Evolutionary conservation across 78 protist genomes (phyloP).

Genomic region (Planoprotostelium fungivorum): DNA sequence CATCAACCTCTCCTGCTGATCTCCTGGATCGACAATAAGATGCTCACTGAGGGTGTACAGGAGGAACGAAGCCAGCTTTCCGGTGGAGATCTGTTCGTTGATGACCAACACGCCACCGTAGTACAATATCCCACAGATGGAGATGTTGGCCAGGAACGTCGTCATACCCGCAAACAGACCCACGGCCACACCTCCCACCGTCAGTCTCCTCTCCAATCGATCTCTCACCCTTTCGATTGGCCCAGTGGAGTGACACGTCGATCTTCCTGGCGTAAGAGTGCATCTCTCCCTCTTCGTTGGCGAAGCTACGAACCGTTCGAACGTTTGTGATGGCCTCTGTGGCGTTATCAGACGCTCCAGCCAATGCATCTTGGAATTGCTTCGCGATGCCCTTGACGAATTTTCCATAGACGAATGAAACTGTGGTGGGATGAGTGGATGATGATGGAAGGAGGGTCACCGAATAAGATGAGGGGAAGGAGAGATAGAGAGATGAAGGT

Average conservation of each 20-base stretch:
- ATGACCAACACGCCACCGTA: conserved; percentile 72
- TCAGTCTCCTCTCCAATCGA: conserved; percentile 34
- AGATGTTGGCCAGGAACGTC: conserved; percentile 30
- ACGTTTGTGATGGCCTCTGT: conserved; percentile 42
- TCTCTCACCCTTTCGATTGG: too few species aligned
- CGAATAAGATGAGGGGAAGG: conserved; percentile 22
- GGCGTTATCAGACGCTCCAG: conserved; percentile 24
- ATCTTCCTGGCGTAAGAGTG: background rate
- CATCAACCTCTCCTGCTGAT: conserved; percentile 22
- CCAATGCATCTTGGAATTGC: conserved; percentile 66
- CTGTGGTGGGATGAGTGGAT: too few species aligned
- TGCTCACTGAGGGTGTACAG: conserved; percentile 61
- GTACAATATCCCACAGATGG: conserved; percentile 47
- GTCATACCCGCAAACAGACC: conserved; percentile 21
- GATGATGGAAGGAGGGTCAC: too few species aligned
- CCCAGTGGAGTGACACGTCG: conserved; percentile 12
- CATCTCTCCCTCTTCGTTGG: conserved; percentile 43
- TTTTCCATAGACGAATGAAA: conserved; percentile 44
- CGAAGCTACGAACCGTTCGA: conserved; percentile 73
- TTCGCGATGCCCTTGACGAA: conserved; percentile 37
- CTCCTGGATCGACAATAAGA: conserved; percentile 30
- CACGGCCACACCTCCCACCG: conserved; percentile 36
- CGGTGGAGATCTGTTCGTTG: conserved; percentile 34
- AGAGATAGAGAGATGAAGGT: conserved; percentile 31
- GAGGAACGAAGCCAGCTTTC: conserved; percentile 55